Base-by-base conservation (phyloP, 1,139 yeast species). In the Barnettozyma hawaiiensis region DNA sequence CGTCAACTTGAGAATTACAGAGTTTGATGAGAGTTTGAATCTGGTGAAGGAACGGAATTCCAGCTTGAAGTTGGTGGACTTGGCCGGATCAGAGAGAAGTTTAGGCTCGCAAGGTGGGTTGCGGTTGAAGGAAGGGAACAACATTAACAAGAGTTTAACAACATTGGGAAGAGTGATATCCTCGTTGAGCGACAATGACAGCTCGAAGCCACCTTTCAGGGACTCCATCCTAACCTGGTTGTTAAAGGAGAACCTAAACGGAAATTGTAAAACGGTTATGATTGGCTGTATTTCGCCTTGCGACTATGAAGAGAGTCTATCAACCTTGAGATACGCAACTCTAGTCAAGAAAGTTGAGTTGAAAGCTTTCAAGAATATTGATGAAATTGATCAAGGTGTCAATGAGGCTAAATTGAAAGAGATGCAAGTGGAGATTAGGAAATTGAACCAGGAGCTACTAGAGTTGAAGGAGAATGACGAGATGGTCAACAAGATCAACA, bases 11-110 rank as follows among this genome's bases (percentile, higher is more conserved):
- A 72, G 73, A 40, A 90, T 83, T 54, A 78, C 79, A 32, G 62
- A 64, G 28, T 64, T 62, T 12, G 64, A 66, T 21, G 73, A 75
- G 2, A 70, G 74, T 8, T 78, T 82, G 18, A 76, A 73, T 26
- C 21, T 48, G 12, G 31, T 56, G 0, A 79, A 74, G 51, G 73
- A 78, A 33, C 63, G 69, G 53, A 54, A 68, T 3, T 81, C 92
- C 2, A 75, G 77, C 47, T 69, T 85, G 32, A 72, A 85, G 47
- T 67, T 85, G 26, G 92, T 85, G 2, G 95, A 85, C 63, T 65
- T 85, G 52, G 95, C 95, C 0, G 95, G 95, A 0, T 81, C 90
- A 0, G 95, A 85, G 57, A 66, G 92, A 45, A 71, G 80, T 16
- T 76, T 86, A 0, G 85, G 85, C 22, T 73, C 83, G 2, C 75